Percentiles rank a stretch among this genome's conserved stretches.
phyloP scores from a whole-genome alignment of 2,329 filamentous ascomycete genomes.

The Dactylellina sp. region DNA sequence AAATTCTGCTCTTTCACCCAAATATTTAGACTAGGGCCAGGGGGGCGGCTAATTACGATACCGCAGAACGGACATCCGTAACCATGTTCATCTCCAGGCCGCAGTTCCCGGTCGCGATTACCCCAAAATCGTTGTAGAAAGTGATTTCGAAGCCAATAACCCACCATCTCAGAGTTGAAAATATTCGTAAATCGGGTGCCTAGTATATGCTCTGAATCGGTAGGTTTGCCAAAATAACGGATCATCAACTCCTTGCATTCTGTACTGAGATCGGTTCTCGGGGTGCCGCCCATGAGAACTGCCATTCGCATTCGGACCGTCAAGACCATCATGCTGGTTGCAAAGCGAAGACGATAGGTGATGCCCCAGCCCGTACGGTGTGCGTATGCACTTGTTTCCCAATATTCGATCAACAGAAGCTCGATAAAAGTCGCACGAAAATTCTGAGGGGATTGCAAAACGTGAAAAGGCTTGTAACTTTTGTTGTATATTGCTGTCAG shows the following conservation, averaged over 20 bases:
- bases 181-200: not conserved
- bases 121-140: not conserved
- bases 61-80: constrained; percentile 9
- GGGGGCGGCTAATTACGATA: not conserved
- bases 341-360: not conserved
- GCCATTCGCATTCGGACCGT: not conserved
- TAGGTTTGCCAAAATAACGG: not conserved
- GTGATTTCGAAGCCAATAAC: not conserved
- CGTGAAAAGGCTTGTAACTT: constrained; percentile 5
- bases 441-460: not conserved
- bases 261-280: not conserved
- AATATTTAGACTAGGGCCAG: too few relatives aligned
- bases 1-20: not conserved
- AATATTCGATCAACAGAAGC: not conserved
- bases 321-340: not conserved
- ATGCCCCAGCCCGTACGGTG: not conserved
- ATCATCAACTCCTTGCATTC: not conserved
- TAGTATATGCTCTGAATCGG: not conserved
- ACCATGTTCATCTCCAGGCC: not conserved
- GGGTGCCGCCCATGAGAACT: too few relatives aligned
- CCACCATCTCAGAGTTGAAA: not conserved
- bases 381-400: not conserved
- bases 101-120: not conserved
- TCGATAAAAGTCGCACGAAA: not conserved
- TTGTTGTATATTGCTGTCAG: not conserved